Conservation (phyloP, 495 filamentous ascomycete genomes). For the Xylaria bambusicola region DNA sequence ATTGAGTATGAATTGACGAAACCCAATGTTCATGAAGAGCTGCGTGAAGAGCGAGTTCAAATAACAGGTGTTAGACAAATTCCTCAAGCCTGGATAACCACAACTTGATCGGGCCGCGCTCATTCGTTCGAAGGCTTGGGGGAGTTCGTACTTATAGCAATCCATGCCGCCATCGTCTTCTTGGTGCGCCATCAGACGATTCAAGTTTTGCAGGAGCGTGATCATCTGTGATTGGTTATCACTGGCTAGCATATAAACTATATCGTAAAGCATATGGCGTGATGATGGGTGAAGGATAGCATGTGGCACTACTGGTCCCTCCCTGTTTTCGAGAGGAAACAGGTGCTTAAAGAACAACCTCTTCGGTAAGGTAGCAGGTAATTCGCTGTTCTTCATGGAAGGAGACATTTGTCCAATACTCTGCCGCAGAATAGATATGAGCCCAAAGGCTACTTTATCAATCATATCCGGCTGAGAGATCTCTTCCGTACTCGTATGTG, state of each 20-base stretch:
- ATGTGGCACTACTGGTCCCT: conserved; percentile 27
- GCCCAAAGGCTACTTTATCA: conserved; percentile 50
- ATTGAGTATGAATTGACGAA: conserved; percentile 80
- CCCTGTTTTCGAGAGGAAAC: conserved; percentile 59
- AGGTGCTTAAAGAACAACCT: conserved; percentile 68
- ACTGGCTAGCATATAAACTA: conserved; percentile 61
- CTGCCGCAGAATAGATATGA: conserved; percentile 46
- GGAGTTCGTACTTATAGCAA: conserved; percentile 56
- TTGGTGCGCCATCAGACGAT: conserved; percentile 54
- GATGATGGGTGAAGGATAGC: conserved; percentile 57
- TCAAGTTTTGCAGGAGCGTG: conserved; percentile 54
- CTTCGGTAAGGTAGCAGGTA: conserved; percentile 47
- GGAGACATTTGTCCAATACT: conserved; percentile 22
- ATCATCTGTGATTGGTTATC: conserved; percentile 52
- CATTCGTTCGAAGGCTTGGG: conserved; percentile 61
- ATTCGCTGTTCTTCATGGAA: conserved; percentile 14
- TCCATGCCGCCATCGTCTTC: conserved; percentile 21
- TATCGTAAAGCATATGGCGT: conserved; percentile 63
- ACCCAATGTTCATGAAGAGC: conserved; percentile 93
- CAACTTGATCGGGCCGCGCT: conserved; percentile 71
- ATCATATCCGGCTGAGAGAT: conserved; percentile 50
- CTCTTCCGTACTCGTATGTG: conserved; percentile 47
- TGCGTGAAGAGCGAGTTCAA: conserved; percentile 94
- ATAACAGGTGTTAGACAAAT: conserved; percentile 96
- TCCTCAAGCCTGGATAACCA: conserved; percentile 81